Evolutionary conservation across 208 protist genomes (phyloP), one percentile per base, ranked within the genome.

Genomic region (Crithidia acanthocephali): DNA sequence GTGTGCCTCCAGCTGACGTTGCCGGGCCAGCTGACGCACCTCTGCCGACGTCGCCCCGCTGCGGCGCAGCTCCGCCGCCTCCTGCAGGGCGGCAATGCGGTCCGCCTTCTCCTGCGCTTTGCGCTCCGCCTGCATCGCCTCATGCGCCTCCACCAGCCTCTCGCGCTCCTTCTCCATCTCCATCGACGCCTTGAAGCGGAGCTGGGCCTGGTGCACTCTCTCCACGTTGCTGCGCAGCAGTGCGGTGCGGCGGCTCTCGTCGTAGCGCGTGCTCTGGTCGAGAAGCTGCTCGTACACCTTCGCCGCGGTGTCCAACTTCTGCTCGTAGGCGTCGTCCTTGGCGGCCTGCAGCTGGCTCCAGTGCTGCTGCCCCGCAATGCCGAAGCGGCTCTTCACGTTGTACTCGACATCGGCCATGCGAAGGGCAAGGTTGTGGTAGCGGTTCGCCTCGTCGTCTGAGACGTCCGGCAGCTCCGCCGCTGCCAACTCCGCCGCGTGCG

Each of bases 151-250:
- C 10, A 95, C 69, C 20, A 95, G 50, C 44, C 68, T 56, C 71
- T 96, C 86, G 11, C 92, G 87, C 73, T 94, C 85, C 44, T 78
- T 74, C 75, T 96, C 89, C 66, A 94, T 70, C 66, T 89, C 86
- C 87, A 96, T 90, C 2, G 92, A 84, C 11, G 89, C 84, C 81
- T 87, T 89, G 72, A 96, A 95, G 50, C 88, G 88, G 2, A 96
- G 82, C 77, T 95, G 86, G 22, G 92, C 86, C 58, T 92, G 75
- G 56, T 96, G 89, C 20, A 93, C 74, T 0, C 92, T 87, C 53
- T 85, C 86, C 25, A 95, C 78, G 59, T 92, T 82, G 62, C 75
- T 84, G 9, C 88, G 79, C 64, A 91, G 66, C 9, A 86, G 80
- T 18, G 84, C 83, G 11, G 87, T 93, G 52, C 87, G 79, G 27